Conservation (phyloP, 164 flowering plant genomes). For the Vitis amurensis region DNA sequence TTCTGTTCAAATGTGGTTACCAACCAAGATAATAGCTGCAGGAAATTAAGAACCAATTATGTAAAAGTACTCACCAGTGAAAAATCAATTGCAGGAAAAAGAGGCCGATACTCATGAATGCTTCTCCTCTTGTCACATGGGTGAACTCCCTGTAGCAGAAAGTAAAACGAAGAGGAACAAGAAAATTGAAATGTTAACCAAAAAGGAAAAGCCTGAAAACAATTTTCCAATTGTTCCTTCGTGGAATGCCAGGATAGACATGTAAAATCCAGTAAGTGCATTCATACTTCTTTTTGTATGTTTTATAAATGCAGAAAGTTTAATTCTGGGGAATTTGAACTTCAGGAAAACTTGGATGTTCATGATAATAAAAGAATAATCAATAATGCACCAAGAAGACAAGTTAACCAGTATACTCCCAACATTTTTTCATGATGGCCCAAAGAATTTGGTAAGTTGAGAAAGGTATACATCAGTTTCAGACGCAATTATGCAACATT, state of each 20-base stretch:
- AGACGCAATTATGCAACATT: too few relatives aligned
- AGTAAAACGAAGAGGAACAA: background rate
- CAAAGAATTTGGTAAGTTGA: too few relatives aligned
- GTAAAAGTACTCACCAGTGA: conserved; percentile 59
- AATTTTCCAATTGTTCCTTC: background rate
- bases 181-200: background rate
- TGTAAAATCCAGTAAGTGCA: too few relatives aligned
- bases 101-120: conserved; percentile 57
- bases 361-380: too few relatives aligned
- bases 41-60: background rate
- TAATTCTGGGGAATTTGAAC: too few relatives aligned
- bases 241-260: background rate
- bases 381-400: too few relatives aligned
- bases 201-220: background rate
- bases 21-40: background rate
- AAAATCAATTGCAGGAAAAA: conserved; percentile 94
- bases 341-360: too few relatives aligned
- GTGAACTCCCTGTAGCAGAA: conserved; percentile 71
- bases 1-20: background rate
- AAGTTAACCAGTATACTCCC: too few relatives aligned
- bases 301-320: too few relatives aligned
- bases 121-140: conserved; percentile 90
- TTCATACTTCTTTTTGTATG: too few relatives aligned
- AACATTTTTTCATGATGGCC: too few relatives aligned
- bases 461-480: too few relatives aligned